A percentile compares a stretch with the other conserved stretches of the same genome.
Evolutionary conservation across 192 early-diverging fungal genomes (phyloP).

Genomic region (Backusella circina): DNA sequence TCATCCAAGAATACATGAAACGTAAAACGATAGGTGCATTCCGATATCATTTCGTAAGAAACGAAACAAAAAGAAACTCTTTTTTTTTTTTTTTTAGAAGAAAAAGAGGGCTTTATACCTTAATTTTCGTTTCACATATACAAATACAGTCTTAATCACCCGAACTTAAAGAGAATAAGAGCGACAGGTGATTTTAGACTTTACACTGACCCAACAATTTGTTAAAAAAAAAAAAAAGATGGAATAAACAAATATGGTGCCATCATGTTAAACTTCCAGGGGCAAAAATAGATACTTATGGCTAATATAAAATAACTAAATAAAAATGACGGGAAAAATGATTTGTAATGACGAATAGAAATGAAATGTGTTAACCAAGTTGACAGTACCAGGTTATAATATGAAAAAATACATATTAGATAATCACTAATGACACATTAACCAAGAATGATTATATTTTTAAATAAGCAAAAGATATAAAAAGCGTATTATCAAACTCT

Average conservation of each 20-base stretch:
- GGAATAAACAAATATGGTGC: neutral
- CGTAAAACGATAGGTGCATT: neutral
- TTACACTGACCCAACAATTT: neutral
- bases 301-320: neutral
- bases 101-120: neutral
- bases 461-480: neutral
- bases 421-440: neutral
- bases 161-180: neutral
- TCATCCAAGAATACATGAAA: neutral
- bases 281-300: neutral
- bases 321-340: neutral
- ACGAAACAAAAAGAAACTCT: neutral
- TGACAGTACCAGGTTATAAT: neutral
- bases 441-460: neutral
- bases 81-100: neutral
- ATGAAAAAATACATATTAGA: neutral
- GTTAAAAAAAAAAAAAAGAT: neutral
- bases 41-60: neutral
- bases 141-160: neutral
- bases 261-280: neutral
- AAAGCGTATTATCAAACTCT: neutral
- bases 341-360: neutral
- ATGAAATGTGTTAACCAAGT: neutral
- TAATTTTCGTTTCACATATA: neutral
- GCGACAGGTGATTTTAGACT: neutral